These are phyloP conservation scores for Ambrosia trifida DNA, from an alignment of 129 eudicot species.

Conservation along the genomic window DNA sequence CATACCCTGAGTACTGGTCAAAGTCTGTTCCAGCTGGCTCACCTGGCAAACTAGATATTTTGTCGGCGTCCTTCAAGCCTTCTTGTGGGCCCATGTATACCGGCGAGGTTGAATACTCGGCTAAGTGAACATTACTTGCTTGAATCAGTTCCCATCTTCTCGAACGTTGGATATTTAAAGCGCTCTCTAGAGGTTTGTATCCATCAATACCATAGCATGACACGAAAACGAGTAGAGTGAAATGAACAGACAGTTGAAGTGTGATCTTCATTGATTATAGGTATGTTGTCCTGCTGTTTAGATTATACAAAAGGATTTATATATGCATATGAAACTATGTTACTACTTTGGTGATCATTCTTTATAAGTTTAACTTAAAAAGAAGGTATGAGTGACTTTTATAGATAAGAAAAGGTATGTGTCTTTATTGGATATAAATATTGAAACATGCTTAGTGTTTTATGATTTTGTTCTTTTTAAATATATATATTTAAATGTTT, in stretches of 20 bases:
- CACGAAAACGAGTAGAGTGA: neutral
- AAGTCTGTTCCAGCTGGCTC: constrained; percentile 12
- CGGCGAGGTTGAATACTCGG: neutral
- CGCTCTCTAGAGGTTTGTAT: neutral
- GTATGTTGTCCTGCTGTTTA: neutral
- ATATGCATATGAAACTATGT: neutral
- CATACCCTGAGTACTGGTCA: constrained; percentile 19
- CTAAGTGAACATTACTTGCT: neutral
- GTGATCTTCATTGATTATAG: neutral
- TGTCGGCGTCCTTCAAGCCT: constrained; percentile 2
- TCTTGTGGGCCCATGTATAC: neutral
- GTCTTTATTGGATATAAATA: too few species aligned
- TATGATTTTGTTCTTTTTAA: neutral
- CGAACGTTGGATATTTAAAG: neutral
- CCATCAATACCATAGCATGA: neutral
- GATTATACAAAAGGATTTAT: neutral
- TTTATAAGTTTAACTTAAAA: too few species aligned
- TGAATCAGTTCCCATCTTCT: neutral
- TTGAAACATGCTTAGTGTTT: neutral
- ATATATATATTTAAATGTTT: neutral
- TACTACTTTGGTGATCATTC: too few species aligned
- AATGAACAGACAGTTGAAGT: neutral
- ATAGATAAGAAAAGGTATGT: too few species aligned
- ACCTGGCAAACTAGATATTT: constrained; percentile 6
- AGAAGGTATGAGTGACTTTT: too few species aligned